These are phyloP conservation scores for Aspergillus sclerotialis DNA, from an alignment of 2,329 filamentous ascomycete species.

Conservation along the genomic window DNA sequence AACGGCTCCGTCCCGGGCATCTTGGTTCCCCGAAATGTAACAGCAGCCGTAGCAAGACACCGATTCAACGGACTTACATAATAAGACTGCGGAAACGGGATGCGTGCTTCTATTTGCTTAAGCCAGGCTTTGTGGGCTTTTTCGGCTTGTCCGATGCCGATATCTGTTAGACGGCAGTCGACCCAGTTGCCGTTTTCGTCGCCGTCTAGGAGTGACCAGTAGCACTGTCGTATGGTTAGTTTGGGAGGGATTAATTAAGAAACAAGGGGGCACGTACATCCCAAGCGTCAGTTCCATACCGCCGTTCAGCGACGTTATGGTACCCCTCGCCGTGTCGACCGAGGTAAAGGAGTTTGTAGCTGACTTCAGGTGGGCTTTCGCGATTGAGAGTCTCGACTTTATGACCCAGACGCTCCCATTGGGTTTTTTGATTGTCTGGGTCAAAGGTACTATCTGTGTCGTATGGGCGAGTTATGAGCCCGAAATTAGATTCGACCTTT, in stretches of 20 bases:
- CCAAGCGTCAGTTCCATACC: constrained; percentile 54
- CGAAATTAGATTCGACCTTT: constrained; percentile 40
- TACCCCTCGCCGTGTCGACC: constrained; percentile 56
- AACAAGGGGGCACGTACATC: constrained; percentile 36
- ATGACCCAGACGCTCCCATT: constrained; percentile 49
- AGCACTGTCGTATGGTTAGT: constrained; percentile 31
- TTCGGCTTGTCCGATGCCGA: constrained; percentile 47
- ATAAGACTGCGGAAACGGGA: constrained; percentile 49
- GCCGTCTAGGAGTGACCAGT: constrained; percentile 54
- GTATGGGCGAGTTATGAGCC: constrained; percentile 43
- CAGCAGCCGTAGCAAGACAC: constrained; percentile 50
- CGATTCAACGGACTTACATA: constrained; percentile 53
- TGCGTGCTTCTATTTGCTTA: constrained; percentile 38
- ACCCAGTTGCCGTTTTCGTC: constrained; percentile 50
- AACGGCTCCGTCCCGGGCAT: constrained; percentile 44
- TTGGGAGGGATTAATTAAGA: too few relatives aligned
- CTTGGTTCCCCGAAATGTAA: constrained; percentile 45
- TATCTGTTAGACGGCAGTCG: constrained; percentile 51
- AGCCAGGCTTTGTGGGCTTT: constrained; percentile 42
- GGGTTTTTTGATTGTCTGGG: constrained; percentile 33
- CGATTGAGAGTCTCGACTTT: constrained; percentile 43
- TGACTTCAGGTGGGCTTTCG: constrained; percentile 27
- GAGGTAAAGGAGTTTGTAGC: constrained; percentile 52
- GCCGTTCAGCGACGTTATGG: constrained; percentile 55
- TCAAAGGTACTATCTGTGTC: constrained; percentile 28